Conservation (phyloP, 306 rosid species). For the Arachis hypogaea region DNA sequence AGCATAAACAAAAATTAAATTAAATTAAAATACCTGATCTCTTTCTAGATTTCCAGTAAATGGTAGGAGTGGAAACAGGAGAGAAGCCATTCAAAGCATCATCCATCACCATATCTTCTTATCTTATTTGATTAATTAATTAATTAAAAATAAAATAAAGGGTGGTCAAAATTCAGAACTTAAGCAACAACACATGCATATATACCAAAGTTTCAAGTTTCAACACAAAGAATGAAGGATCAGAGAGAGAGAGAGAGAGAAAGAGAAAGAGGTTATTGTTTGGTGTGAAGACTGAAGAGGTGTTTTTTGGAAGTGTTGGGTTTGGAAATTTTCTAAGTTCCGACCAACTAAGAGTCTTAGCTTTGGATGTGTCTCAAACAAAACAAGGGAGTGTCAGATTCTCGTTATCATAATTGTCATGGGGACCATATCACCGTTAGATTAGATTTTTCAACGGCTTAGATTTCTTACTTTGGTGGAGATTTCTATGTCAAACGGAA, state of each 20-base stretch:
- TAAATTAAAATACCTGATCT: constrained; percentile 66
- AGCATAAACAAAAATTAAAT: too few relatives aligned
- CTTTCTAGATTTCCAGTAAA: constrained; percentile 85
- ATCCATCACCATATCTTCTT: constrained; percentile 45
- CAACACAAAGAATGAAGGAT: background rate
- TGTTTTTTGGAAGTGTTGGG: background rate
- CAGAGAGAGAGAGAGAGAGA: constrained; percentile 14
- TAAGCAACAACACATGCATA: background rate
- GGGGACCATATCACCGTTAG: constrained; percentile 39
- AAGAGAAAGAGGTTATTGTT: background rate
- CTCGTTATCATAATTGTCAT: background rate
- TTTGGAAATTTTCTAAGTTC: constrained; percentile 30
- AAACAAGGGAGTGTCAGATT: constrained; percentile 41
- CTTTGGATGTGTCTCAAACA: constrained; percentile 22
- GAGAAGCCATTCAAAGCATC: constrained; percentile 72
- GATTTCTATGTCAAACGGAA: constrained; percentile 36
- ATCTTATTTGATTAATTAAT: background rate
- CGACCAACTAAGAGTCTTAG: constrained; percentile 28
- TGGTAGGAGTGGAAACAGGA: constrained; percentile 64
- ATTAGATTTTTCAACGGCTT: constrained; percentile 41
- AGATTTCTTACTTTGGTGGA: constrained; percentile 55
- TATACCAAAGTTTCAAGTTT: background rate
- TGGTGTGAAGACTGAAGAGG: background rate
- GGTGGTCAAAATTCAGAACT: constrained; percentile 15
- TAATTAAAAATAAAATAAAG: background rate